These are phyloP conservation scores for Hydrangea macrophylla DNA, from an alignment of 148 eudicot species.

Conservation along the genomic window DNA sequence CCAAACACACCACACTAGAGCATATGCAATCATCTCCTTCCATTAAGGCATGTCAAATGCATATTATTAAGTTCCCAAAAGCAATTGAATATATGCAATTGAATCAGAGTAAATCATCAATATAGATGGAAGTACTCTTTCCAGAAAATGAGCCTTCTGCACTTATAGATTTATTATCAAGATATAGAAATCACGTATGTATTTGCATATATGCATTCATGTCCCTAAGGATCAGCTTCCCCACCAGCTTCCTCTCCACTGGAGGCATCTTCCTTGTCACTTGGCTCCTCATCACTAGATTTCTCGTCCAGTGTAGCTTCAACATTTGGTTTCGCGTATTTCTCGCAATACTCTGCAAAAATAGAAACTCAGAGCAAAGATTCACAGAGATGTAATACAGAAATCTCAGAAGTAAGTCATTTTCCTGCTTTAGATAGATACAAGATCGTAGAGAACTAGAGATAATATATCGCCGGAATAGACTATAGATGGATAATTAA, in stretches of 20 bases:
- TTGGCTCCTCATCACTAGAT: conserved; percentile 57
- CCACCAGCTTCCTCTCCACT: conserved; percentile 64
- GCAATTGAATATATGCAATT: no score
- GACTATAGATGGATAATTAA: background rate
- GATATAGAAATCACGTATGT: conserved; percentile 38
- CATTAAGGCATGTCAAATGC: no score
- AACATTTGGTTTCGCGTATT: conserved; percentile 65
- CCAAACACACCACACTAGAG: no score
- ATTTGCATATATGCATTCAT: conserved; percentile 14
- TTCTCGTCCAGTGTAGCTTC: conserved; percentile 52
- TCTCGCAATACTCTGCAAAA: conserved; percentile 61
- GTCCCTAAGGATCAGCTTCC: conserved; percentile 47
- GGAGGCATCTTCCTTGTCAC: conserved; percentile 47
- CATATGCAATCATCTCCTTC: no score
- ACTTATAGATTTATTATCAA: conserved; percentile 1
- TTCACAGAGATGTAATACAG: background rate
- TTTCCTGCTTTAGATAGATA: background rate
- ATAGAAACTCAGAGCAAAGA: background rate
- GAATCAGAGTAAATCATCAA: no score
- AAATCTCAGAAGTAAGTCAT: background rate
- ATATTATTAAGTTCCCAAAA: no score
- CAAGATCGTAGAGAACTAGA: background rate
- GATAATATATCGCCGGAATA: no score
- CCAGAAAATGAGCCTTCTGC: background rate
- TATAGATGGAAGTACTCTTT: background rate